A percentile compares a stretch with the other conserved stretches of the same genome.
Evolutionary conservation across 164 flowering plant genomes (phyloP).

Genomic region (Piper betle): DNA sequence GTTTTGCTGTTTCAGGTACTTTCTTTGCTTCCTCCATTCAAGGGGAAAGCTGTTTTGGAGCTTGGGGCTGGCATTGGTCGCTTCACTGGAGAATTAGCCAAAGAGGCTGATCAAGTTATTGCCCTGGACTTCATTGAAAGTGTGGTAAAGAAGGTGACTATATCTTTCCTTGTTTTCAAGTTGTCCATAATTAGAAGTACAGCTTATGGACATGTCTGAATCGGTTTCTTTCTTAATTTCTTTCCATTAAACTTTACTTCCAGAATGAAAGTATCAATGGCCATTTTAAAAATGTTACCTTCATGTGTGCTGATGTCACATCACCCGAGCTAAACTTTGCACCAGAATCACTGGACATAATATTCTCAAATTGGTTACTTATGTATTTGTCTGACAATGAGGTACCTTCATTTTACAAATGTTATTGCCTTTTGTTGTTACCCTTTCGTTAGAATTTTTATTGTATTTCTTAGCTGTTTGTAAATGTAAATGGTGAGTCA

Average conservation of each 20-base stretch:
- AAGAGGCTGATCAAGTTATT: conserved; percentile 60
- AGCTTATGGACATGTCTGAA: not conserved
- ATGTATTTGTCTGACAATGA: conserved; percentile 92
- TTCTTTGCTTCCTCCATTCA: conserved; percentile 71
- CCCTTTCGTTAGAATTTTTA: no score
- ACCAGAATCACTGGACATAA: conserved; percentile 61
- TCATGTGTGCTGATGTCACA: conserved; percentile 87
- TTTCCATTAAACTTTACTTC: conserved; percentile 8
- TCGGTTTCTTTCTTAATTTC: not conserved
- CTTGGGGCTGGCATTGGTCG: conserved; percentile 97
- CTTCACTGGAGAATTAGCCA: conserved; percentile 84
- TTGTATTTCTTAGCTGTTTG: no score
- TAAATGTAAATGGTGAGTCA: no score
- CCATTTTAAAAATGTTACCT: conserved; percentile 66
- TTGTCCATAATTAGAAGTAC: not conserved
- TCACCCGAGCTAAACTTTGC: conserved; percentile 56
- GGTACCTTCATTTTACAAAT: conserved; percentile 23
- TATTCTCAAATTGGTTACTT: conserved; percentile 88
- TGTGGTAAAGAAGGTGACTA: conserved; percentile 67
- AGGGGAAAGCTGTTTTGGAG: conserved; percentile 72
- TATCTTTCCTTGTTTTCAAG: not conserved
- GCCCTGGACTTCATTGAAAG: conserved; percentile 84
- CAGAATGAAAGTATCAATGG: conserved; percentile 83
- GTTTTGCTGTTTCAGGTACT: conserved; percentile 35
- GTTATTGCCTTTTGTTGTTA: not conserved